A percentile compares a stretch with the other conserved stretches of the same genome.
Evolutionary conservation across 1,284 basidiomycete genomes (phyloP).

Genomic region (Naganishia cerealis): DNA sequence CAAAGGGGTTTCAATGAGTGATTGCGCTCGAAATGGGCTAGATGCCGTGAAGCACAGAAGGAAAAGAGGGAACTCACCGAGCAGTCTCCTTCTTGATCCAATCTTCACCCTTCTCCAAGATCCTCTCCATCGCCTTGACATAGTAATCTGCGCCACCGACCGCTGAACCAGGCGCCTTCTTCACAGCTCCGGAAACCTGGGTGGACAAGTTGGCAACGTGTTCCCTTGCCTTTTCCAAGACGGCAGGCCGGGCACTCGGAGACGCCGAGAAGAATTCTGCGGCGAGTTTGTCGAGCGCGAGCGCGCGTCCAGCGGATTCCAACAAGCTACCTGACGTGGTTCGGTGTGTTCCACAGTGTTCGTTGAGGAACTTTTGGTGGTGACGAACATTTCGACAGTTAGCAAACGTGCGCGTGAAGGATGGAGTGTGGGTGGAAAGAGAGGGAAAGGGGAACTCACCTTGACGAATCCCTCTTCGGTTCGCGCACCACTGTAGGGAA

Average conservation of each 20-base stretch:
- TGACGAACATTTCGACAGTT: background rate
- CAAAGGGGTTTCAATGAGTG: background rate
- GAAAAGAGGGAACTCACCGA: slow-evolving; percentile 68
- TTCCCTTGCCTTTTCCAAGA: slow-evolving; percentile 61
- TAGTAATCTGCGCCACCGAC: slow-evolving; percentile 69
- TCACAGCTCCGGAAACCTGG: slow-evolving; percentile 39
- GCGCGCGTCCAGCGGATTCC: slow-evolving; percentile 77
- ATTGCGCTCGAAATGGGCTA: background rate
- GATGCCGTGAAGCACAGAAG: slow-evolving; percentile 13
- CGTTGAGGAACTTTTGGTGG: slow-evolving; percentile 62
- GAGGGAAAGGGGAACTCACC: slow-evolving; percentile 35
- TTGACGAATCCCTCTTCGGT: slow-evolving; percentile 56
- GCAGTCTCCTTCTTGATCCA: slow-evolving; percentile 85
- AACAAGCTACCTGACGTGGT: slow-evolving; percentile 76
- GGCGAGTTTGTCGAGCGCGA: slow-evolving; percentile 76
- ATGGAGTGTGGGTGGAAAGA: too few species aligned
- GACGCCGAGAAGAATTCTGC: slow-evolving; percentile 65
- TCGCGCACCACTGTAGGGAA: slow-evolving; percentile 60
- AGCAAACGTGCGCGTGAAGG: background rate
- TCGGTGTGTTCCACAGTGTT: slow-evolving; percentile 83
- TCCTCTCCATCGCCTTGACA: slow-evolving; percentile 85
- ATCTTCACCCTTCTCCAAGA: slow-evolving; percentile 67
- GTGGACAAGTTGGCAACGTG: slow-evolving; percentile 44
- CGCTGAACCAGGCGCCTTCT: slow-evolving; percentile 38
- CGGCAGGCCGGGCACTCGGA: slow-evolving; percentile 58